Base-by-base conservation (phyloP, 768 basidiomycete species). In the Macrolepiota albuminosa region DNA sequence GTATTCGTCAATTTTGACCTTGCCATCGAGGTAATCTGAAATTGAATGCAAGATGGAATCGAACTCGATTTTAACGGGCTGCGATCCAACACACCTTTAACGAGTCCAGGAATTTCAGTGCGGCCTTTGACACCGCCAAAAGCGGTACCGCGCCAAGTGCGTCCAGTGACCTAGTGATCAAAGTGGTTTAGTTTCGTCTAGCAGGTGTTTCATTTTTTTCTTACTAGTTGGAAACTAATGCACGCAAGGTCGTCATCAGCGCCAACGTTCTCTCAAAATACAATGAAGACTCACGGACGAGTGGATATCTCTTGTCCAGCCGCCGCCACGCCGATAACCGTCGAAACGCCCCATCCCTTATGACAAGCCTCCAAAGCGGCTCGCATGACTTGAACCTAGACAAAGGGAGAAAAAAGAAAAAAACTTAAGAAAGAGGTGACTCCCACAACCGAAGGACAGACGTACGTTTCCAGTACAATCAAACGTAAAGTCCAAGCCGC, bases 121-220 rank as follows among this genome's bases (percentile, higher is more conserved):
- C 97, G 85, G 39, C 96, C 97, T 78, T 98, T 98, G 64, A 99
- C 95, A 55, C 97, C 97, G 58, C 97, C 97, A 68, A 98, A 99
- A 2, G 97, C 97, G 39, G 84, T 79, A 47, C 97, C 97, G 68
- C 93, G 88, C 97, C 97, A 98, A 49, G 86, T 89, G 54, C 95
- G 86, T 51, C 93, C 94, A 60, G 94, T 94, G 33, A 95, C 88
- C 75, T 89, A 80, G 43, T 66, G 7, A 64, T 59, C 29, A 29
- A 29, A 61, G 54, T 39, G 8, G 49, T 42, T 56, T 40, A 61
- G 36, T 40, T 55, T 39, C 21, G 21, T 13, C 16, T 37, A n/a
- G 31, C 33, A 63, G 36, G 33, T n/a, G 29, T 33, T 21, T 21
- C 6, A 6, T 5, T 46, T 51, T 51, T 36, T 53, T 54, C 71